phyloP scores from a whole-genome alignment of 2,329 filamentous ascomycete species.

The Xylariaceae sp. region DNA sequence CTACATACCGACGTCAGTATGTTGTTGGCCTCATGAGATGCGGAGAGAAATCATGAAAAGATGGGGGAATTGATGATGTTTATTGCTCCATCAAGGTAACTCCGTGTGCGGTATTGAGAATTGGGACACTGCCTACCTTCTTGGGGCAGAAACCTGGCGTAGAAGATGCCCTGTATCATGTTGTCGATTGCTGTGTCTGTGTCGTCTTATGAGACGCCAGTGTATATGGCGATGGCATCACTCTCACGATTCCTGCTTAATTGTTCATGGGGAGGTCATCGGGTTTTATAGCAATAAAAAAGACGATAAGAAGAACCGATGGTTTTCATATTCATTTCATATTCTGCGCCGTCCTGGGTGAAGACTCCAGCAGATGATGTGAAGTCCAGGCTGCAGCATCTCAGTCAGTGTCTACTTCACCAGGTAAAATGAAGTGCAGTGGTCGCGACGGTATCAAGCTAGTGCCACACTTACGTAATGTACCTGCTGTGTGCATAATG shows the following conservation, averaged over 20 bases:
- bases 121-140: conserved; percentile 46
- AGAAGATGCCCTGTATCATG: conserved; percentile 69
- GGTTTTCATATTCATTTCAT: neutral
- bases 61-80: neutral
- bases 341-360: neutral
- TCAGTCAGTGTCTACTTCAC: no score
- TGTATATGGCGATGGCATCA: conserved; percentile 5
- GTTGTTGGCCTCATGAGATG: neutral
- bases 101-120: neutral
- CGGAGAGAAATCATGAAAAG: no score
- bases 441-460: no score
- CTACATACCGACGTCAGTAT: conserved; percentile 36
- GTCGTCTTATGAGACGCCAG: neutral
- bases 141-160: conserved; percentile 63
- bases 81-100: neutral
- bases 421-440: no score
- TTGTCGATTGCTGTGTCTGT: conserved; percentile 18
- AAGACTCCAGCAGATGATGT: neutral
- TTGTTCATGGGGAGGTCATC: neutral
- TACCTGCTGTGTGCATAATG: no score
- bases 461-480: no score
- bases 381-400: neutral
- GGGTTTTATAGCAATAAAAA: neutral
- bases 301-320: neutral
- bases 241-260: neutral